Base-by-base conservation (phyloP, 2,329 filamentous ascomycete genomes). In the Nannizzia gypsea region DNA sequence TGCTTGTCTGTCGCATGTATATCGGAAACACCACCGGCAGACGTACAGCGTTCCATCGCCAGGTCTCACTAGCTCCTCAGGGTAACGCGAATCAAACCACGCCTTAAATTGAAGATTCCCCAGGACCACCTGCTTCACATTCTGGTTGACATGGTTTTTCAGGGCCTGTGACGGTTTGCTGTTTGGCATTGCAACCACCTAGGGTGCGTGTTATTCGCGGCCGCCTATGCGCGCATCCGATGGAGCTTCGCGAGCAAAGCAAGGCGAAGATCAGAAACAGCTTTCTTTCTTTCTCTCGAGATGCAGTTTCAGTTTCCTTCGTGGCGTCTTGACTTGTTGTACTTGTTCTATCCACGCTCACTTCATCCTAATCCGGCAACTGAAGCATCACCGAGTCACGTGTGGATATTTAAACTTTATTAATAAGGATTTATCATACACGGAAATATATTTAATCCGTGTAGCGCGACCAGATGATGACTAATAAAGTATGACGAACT, bases 1-100 rank as follows among this genome's bases (percentile, higher is more conserved):
- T 59, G 71, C 65, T 59, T 65, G 64, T 50, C 67, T 68, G 60
- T 75, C 70, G 60, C 74, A 75, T 54, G 87, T 87, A 73, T 99
- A 99, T 70, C 91, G 92, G 79, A 97, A 97, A 77, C 93, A 99
- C 78, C 84, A 87, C 36, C 89, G 87, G 70, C 93, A 99, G 36
- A 97, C 88, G 67, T 91, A 95, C 6, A 97, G 77, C 60, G 85
- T 76, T 64, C 86, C 83, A 15, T 72, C 70, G 40, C 75, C 71
- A 62, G 74, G 76, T 60, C 68, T 68, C 52, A 77, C 74, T 34
- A 89, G 80, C 67, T 90, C 77, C 82, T 95, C 78, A 3, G 84
- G 75, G 72, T 96, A 96, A 72, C 91, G 93, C 15, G 89, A 95
- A 6, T 90, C 89, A 72, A 93, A 96, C 90, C 91, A 96, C 2